Evolutionary conservation across 2,329 filamentous ascomycete species (phyloP).

Genomic region (Gaeumannomyces sp.): DNA sequence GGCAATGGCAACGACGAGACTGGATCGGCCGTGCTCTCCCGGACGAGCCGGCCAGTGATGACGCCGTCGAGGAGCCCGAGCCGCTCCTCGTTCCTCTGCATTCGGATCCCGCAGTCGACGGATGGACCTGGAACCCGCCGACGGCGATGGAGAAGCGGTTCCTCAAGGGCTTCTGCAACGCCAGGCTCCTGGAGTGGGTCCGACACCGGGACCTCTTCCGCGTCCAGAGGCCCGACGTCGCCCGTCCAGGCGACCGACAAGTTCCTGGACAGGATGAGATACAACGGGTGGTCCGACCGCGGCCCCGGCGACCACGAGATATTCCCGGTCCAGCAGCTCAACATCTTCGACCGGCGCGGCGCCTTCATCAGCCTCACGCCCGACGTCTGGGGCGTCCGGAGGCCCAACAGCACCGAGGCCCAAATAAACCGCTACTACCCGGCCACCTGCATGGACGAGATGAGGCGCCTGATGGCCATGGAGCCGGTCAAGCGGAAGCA

Average conservation of each 20-base stretch:
- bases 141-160: neutral
- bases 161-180: neutral
- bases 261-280: neutral
- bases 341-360: neutral
- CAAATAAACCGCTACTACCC: neutral
- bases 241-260: neutral
- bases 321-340: neutral
- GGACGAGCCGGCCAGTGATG: neutral
- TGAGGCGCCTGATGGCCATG: neutral
- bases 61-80: neutral
- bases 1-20: neutral
- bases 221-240: neutral
- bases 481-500: neutral
- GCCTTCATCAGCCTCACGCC: neutral
- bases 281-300: neutral
- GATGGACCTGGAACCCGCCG: neutral
- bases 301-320: conserved; percentile 9
- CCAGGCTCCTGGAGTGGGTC: neutral
- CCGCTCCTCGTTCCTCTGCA: neutral
- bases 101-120: neutral
- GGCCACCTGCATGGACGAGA: neutral
- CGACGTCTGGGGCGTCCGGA: neutral
- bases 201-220: neutral
- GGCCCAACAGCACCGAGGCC: neutral
- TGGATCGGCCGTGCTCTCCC: neutral